A percentile compares a stretch with the other conserved stretches of the same genome.
phyloP scores from a whole-genome alignment of 2,329 filamentous ascomycete species.

The Fusarium sp. region DNA sequence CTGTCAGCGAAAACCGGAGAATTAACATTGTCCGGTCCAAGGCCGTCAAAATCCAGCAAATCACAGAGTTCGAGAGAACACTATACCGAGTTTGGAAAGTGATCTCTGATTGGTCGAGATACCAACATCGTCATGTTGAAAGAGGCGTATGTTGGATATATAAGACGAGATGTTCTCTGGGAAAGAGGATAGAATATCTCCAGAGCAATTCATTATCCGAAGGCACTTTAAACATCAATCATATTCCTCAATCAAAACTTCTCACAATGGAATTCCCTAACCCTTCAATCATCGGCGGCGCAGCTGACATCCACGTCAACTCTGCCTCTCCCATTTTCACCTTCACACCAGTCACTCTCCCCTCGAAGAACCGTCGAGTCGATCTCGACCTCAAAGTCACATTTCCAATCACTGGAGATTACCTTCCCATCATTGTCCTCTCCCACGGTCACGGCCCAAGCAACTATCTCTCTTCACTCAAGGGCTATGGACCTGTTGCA shows the following conservation, averaged over 20 bases:
- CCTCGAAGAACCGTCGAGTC: constrained; percentile 28
- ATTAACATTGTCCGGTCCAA: background rate
- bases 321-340: constrained; percentile 38
- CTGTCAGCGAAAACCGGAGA: background rate
- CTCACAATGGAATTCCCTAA: constrained; percentile 41
- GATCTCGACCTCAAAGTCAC: constrained; percentile 46
- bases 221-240: accelerated
- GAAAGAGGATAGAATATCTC: background rate
- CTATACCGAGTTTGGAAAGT: constrained; percentile 4
- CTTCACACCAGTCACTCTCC: constrained; percentile 42
- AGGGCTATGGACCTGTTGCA: constrained; percentile 43
- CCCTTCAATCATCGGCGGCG: constrained; percentile 40
- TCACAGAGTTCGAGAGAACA: accelerated
- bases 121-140: background rate
- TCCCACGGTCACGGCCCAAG: constrained; percentile 47
- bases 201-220: accelerated
- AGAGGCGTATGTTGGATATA: background rate
- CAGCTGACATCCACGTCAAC: constrained; percentile 40
- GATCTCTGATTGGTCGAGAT: constrained; percentile 24
- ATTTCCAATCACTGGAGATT: constrained; percentile 17
- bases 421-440: constrained; percentile 44
- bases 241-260: background rate
- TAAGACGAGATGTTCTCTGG: constrained; percentile 15
- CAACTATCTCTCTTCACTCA: constrained; percentile 44
- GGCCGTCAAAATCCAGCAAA: constrained; percentile 1